Conservation (phyloP, 805 yeast species). For the Candida sphagnicola region DNA sequence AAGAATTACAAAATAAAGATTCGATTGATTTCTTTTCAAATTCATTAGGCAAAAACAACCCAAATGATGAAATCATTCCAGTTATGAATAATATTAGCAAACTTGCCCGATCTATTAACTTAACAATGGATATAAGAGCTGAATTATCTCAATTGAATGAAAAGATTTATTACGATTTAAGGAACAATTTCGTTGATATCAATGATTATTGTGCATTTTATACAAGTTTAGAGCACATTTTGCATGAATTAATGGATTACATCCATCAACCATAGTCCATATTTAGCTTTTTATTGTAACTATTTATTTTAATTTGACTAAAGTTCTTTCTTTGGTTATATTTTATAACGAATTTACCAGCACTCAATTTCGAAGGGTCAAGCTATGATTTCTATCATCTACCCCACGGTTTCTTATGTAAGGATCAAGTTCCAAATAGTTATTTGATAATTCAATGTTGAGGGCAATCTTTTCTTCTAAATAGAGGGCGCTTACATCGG, state of each 20-base stretch:
- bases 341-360: too few relatives aligned
- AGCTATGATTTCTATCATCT: slow-evolving; percentile 69
- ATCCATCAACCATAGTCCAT: slow-evolving; percentile 10
- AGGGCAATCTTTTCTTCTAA: slow-evolving; percentile 51
- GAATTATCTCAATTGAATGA: slow-evolving; percentile 33
- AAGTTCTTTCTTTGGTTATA: too few relatives aligned
- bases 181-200: slow-evolving; percentile 40
- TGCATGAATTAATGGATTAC: slow-evolving; percentile 37
- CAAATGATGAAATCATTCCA: not conserved
- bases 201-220: slow-evolving; percentile 44
- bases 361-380: not conserved
- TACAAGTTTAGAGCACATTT: slow-evolving; percentile 35
- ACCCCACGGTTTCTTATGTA: slow-evolving; percentile 73
- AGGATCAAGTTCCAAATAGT: slow-evolving; percentile 70
- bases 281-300: not conserved
- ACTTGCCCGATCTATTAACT: not conserved
- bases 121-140: slow-evolving; percentile 12
- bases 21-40: slow-evolving; percentile 1
- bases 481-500: slow-evolving; percentile 43
- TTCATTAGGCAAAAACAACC: not conserved
- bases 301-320: too few relatives aligned
- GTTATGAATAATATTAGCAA: slow-evolving; percentile 3
- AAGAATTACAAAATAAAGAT: not conserved
- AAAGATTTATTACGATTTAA: slow-evolving; percentile 37
- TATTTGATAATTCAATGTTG: slow-evolving; percentile 50